phyloP scores from a whole-genome alignment of 2,329 filamentous ascomycete genomes.

The Didymella segeticola region DNA sequence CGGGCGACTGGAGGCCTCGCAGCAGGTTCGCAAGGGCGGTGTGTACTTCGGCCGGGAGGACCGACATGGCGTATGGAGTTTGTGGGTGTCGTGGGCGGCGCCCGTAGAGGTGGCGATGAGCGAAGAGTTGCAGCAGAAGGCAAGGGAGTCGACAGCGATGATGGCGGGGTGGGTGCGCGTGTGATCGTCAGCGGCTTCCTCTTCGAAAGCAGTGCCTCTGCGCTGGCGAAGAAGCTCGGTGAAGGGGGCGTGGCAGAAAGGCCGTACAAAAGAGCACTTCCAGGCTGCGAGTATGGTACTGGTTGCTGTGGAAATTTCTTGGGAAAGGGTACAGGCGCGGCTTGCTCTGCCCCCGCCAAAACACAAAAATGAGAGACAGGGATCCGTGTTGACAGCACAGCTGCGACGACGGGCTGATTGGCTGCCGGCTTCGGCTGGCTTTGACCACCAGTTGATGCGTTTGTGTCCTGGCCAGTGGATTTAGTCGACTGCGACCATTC shows the following conservation, averaged over 20 bases:
- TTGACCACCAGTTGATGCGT: slow-evolving; percentile 14
- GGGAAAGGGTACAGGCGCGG: slow-evolving; percentile 7
- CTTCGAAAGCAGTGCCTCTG: slow-evolving; percentile 6
- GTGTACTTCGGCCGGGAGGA: slow-evolving; percentile 84
- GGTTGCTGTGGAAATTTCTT: slow-evolving; percentile 18
- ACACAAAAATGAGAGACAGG: slow-evolving; percentile 17
- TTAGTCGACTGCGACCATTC: not conserved
- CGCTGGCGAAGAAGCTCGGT: not conserved
- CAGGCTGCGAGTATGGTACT: slow-evolving; percentile 8
- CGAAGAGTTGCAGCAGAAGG: slow-evolving; percentile 7
- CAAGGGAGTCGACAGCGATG: slow-evolving; percentile 7
- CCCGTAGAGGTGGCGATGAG: slow-evolving; percentile 20
- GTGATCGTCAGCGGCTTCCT: slow-evolving; percentile 7
- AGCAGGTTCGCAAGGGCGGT: slow-evolving; percentile 85
- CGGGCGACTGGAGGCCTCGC: slow-evolving; percentile 84
- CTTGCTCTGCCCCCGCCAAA: slow-evolving; percentile 16
- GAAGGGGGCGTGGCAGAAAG: not conserved
- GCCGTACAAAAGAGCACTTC: not conserved
- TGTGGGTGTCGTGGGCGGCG: slow-evolving; percentile 26
- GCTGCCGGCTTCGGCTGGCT: slow-evolving; percentile 9
- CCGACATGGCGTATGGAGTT: slow-evolving; percentile 68
- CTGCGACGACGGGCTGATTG: slow-evolving; percentile 8
- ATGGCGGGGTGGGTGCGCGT: slow-evolving; percentile 8
- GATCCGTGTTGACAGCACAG: slow-evolving; percentile 11
- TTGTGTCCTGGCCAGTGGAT: slow-evolving; percentile 1